These are phyloP conservation scores for Drechslera avenae DNA, from an alignment of 2,329 filamentous ascomycete genomes.

Conservation along the genomic window DNA sequence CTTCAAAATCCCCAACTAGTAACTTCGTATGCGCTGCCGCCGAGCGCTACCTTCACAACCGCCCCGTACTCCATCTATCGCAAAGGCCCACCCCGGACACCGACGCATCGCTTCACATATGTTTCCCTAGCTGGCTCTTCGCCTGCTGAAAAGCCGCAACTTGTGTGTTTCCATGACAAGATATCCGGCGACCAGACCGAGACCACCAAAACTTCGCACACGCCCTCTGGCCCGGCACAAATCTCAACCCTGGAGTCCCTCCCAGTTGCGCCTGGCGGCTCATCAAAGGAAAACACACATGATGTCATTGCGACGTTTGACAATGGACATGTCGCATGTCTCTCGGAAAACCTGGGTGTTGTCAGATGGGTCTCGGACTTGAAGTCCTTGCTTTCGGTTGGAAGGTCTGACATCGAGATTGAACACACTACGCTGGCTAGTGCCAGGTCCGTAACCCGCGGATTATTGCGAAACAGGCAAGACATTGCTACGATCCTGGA, in stretches of 20 bases:
- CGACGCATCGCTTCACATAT: constrained; percentile 62
- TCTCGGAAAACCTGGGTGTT: constrained; percentile 60
- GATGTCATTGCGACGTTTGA: constrained; percentile 64
- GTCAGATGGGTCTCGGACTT: constrained; percentile 42
- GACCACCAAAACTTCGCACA: constrained; percentile 42
- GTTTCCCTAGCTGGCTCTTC: constrained; percentile 56
- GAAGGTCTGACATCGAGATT: constrained; percentile 27
- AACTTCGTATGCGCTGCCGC: constrained; percentile 66
- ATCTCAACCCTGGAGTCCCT: constrained; percentile 42
- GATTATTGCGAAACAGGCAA: constrained; percentile 52
- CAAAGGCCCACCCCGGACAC: constrained; percentile 51
- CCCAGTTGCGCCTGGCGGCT: constrained; percentile 28
- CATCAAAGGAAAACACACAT: constrained; percentile 30
- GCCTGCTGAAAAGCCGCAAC: constrained; percentile 54
- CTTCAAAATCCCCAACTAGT: constrained; percentile 65
- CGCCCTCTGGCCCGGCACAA: constrained; percentile 29
- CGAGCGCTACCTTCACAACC: constrained; percentile 62
- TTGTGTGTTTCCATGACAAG: constrained; percentile 62
- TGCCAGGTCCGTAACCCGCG: constrained; percentile 49
- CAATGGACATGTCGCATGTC: constrained; percentile 65
- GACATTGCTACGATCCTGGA: constrained; percentile 51
- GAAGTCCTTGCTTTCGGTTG: constrained; percentile 20
- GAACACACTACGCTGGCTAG: constrained; percentile 45
- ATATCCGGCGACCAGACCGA: constrained; percentile 41
- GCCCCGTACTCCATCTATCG: constrained; percentile 64